Conservation (phyloP, 2,329 filamentous ascomycete genomes). For the Rhinocladiella mackenziei region DNA sequence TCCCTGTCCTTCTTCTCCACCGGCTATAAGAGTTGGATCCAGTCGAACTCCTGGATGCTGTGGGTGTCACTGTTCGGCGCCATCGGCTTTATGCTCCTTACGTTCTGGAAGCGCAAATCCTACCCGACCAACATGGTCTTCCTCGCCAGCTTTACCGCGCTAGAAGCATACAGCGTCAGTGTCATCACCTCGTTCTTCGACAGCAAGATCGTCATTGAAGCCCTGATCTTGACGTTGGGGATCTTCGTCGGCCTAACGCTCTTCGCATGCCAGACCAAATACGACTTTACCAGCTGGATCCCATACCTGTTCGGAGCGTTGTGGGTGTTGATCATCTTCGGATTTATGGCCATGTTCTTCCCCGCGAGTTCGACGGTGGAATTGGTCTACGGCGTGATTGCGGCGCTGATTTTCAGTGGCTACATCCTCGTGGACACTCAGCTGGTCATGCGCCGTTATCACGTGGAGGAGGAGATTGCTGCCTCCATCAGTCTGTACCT, state of each 20-base stretch:
- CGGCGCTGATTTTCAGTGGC: conserved; percentile 82
- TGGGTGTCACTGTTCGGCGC: conserved; percentile 81
- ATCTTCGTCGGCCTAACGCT: conserved; percentile 63
- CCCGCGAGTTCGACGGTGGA: conserved; percentile 76
- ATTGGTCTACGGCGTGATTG: conserved; percentile 75
- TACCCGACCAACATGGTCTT: conserved; percentile 95
- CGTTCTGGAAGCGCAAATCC: conserved; percentile 92
- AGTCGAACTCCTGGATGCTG: conserved; percentile 76
- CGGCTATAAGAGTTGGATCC: conserved; percentile 81
- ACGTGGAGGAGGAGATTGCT: conserved; percentile 96
- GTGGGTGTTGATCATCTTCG: conserved; percentile 87
- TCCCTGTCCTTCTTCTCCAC: conserved; percentile 79
- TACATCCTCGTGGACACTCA: conserved; percentile 98
- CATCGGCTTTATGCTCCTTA: conserved; percentile 78
- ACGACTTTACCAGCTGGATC: conserved; percentile 97
- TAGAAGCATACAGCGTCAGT: conserved; percentile 90
- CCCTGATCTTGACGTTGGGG: conserved; percentile 74
- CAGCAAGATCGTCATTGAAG: conserved; percentile 78
- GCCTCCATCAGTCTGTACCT: conserved; percentile 92
- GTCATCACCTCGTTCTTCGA: conserved; percentile 91
- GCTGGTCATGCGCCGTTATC: conserved; percentile 89
- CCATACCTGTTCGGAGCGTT: conserved; percentile 88
- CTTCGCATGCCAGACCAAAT: conserved; percentile 96
- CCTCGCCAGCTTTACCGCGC: conserved; percentile 79
- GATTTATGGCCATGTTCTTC: conserved; percentile 89